Base-by-base conservation (phyloP, 148 eudicot species). In the Agrostemma githago region DNA sequence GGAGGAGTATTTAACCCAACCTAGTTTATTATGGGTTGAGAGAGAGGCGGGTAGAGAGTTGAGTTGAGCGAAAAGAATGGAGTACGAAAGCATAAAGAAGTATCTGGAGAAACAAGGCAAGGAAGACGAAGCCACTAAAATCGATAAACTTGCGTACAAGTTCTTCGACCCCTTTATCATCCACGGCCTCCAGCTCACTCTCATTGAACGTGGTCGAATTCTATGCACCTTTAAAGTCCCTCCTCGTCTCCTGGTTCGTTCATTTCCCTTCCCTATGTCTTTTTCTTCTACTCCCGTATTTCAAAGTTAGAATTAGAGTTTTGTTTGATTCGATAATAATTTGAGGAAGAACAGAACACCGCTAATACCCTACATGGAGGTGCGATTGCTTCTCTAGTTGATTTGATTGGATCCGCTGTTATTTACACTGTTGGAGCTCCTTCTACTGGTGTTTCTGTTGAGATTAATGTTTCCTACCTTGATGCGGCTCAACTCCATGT, bases 391-490 rank as follows among this genome's bases (percentile, higher is more conserved):
- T 78, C 95, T n/a, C 79, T 93, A 65, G 89, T 91, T 54, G 95
- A 89, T 73, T 21, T 91, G 65, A 76, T 91, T 57, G 97, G 96
- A 4, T 89, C 98, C 1, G 91, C 98, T 70, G 89, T 71, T 44
- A 72, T 91, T 2, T 77, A 17, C 74, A 79, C 91, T 15, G 72
- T 75, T 61, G 89, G 91, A 5, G 80, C 82, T 72, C 79, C 78
- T 6, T 10, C 70, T 5, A 76, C 87, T 14, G 95, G 97, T 2
- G 96, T 88, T 70, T 89, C 97, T 66, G 91, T 93, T 9, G 97
- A 93, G 84, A 89, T 93, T 71, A 91, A 88, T 56, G 90, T 93
- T 39, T 88, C 98, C 15, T 91, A 93, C 74, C 72, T 91, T 83
- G 92, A 87, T 67, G 90, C 89, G 41, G 95, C 91, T 74, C 80